phyloP scores from a whole-genome alignment of 257 asterid genomes.

The Gynochthodes officinalis region DNA sequence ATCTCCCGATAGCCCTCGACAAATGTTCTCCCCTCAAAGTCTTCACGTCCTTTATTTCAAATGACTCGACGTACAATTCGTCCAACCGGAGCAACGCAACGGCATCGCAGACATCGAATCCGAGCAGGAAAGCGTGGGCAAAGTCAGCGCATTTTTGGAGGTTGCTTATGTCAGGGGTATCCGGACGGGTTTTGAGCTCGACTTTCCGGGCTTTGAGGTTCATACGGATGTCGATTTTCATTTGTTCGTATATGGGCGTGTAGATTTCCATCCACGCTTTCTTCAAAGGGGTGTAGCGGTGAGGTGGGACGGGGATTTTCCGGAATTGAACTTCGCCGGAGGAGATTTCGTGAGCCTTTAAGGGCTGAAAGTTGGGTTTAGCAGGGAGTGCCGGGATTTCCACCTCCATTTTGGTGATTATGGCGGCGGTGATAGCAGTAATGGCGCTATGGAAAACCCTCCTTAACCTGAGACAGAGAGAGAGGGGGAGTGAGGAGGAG shows the following conservation, averaged over 20 bases:
- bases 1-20: slow-evolving; percentile 78
- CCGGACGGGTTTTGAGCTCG: slow-evolving; percentile 73
- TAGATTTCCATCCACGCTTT: slow-evolving; percentile 77
- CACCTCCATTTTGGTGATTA: slow-evolving; percentile 41
- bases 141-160: slow-evolving; percentile 88
- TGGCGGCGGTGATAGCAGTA: slow-evolving; percentile 13
- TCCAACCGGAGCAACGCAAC: slow-evolving; percentile 74
- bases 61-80: slow-evolving; percentile 75
- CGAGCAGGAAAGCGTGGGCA: slow-evolving; percentile 86
- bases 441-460: too few relatives aligned
- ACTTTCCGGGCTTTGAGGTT: slow-evolving; percentile 76
- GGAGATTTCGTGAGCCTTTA: slow-evolving; percentile 74
- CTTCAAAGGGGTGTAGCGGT: slow-evolving; percentile 80
- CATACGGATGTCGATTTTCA: slow-evolving; percentile 87
- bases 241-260: slow-evolving; percentile 65
- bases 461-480: too few relatives aligned
- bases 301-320: slow-evolving; percentile 62
- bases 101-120: slow-evolving; percentile 69
- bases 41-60: slow-evolving; percentile 89
- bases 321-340: slow-evolving; percentile 74
- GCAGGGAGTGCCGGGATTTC: slow-evolving; percentile 30
- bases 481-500: not conserved
- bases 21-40: slow-evolving; percentile 80
- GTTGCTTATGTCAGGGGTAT: slow-evolving; percentile 84
- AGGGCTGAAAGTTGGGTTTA: slow-evolving; percentile 68